Conservation (phyloP, 208 protist genomes). For the Wallacemonas sp. region DNA sequence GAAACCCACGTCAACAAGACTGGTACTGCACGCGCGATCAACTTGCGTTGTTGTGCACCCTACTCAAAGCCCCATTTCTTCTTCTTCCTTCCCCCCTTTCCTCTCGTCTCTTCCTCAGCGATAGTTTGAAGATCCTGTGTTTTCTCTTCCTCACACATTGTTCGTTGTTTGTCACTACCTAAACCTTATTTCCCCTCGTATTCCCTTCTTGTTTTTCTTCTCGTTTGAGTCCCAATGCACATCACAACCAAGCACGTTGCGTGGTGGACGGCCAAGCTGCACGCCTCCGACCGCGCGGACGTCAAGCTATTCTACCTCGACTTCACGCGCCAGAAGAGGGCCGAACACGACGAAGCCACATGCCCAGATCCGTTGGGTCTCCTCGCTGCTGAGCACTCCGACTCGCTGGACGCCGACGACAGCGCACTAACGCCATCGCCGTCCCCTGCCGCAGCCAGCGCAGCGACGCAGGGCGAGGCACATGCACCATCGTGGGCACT, state of each 20-base stretch:
- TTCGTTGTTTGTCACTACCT: slow-evolving; percentile 1
- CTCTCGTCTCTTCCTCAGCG: too few species aligned
- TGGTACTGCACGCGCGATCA: too few species aligned
- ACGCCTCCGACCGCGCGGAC: slow-evolving; percentile 44
- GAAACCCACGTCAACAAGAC: too few species aligned
- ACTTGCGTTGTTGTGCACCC: too few species aligned
- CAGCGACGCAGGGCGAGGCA: neutral
- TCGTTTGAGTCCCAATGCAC: slow-evolving; percentile 3
- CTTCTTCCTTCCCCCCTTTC: too few species aligned
- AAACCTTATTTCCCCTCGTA: neutral
- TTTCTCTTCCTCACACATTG: neutral
- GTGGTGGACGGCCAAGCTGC: slow-evolving; percentile 49
- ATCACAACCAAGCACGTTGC: slow-evolving; percentile 18
- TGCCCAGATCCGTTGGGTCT: too few species aligned
- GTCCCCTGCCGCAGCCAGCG: neutral
- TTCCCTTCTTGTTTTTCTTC: slow-evolving; percentile 19
- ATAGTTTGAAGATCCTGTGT: neutral
- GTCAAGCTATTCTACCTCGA: slow-evolving; percentile 65
- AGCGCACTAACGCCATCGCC: neutral
- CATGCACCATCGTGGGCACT: slow-evolving; percentile 11
- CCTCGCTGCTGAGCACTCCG: too few species aligned
- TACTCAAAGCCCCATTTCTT: too few species aligned
- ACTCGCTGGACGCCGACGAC: neutral
- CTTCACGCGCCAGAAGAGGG: neutral
- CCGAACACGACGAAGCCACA: too few species aligned